Conservation (phyloP, 140 eudicot species). For the Stevia rebaudiana region DNA sequence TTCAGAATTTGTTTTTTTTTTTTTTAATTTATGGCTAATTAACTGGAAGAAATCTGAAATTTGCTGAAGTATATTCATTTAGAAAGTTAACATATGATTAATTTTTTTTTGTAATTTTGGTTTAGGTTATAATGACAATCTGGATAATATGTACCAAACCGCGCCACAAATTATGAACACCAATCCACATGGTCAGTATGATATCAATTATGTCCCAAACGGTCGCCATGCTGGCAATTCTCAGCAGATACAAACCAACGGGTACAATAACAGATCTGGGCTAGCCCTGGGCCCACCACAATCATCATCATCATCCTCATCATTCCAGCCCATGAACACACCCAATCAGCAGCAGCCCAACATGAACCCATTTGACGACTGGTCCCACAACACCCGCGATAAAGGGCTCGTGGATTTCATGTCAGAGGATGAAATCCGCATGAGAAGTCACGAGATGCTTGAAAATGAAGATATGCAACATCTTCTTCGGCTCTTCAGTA, state of each 20-base stretch:
- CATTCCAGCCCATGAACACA: slow-evolving; percentile 45
- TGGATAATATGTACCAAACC: slow-evolving; percentile 36
- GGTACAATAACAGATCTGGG: slow-evolving; percentile 35
- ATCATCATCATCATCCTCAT: slow-evolving; percentile 37
- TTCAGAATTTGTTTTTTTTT: too few relatives aligned
- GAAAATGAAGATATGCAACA: slow-evolving; percentile 90
- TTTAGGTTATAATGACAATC: slow-evolving; percentile 55
- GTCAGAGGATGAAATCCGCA: slow-evolving; percentile 85
- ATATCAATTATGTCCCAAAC: slow-evolving; percentile 28
- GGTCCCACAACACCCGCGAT: slow-evolving; percentile 46
- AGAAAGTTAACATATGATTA: neutral
- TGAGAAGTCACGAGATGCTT: slow-evolving; percentile 80
- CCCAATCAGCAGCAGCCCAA: slow-evolving; percentile 41
- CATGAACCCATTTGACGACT: slow-evolving; percentile 64
- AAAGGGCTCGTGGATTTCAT: slow-evolving; percentile 47
- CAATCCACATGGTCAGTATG: slow-evolving; percentile 46
- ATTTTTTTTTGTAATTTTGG: slow-evolving; percentile 3
- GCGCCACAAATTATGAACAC: slow-evolving; percentile 41
- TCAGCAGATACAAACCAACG: slow-evolving; percentile 35
- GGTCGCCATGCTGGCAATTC: slow-evolving; percentile 37
- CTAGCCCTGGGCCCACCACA: slow-evolving; percentile 69
- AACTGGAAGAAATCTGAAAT: too few relatives aligned
- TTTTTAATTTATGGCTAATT: too few relatives aligned
- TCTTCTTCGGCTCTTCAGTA: slow-evolving; percentile 62
- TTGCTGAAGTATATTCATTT: neutral